Evolutionary conservation across 768 basidiomycete species (phyloP), one percentile per base, ranked within the genome.

Genomic region (Pisolithus tinctorius): DNA sequence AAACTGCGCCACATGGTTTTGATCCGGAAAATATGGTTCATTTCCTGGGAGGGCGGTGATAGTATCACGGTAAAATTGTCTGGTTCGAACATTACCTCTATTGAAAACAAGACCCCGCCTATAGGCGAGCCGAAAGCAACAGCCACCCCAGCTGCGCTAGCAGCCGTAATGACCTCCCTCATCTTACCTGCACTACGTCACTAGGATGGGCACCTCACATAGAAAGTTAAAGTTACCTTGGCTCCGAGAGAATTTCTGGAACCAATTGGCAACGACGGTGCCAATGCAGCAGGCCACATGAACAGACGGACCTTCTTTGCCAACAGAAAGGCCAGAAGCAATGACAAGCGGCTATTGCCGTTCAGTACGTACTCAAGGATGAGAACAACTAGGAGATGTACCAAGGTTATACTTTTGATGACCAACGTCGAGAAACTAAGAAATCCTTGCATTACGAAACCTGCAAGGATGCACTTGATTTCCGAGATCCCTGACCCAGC

Each of bases 1-100:
- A 98, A 96, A 63, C 91, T 94, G 61, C 86, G 77, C 95, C 95
- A 98, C 93, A 98, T 96, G 4, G 95, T 98, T 68, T 92, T 87
- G 70, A 94, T 94, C 51, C 88, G 95, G 67, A 97, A 98, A 37
- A 82, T 86, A 66, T 93, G 88, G 68, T 91, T 95, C 96, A 99
- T 99, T 82, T 99, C 96, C 91, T 94, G 60, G n/a, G 27, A 7
- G 23, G 31, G 37, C 26, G 42, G 49, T 59, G 34, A 34, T 30
- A 48, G 31, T 39, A 25, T 54, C 9, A 17, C 4, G 16, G 17
- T n/a, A 45, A 37, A 27, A 4, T 6, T 17, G 45, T 20, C 36
- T 49, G 45, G 10, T 41, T 31, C 5, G 37, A 23, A 43, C n/a
- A 25, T 42, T 56, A 90, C 92, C 78, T 99, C 96, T 56, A 99